phyloP scores from a whole-genome alignment of 352 stramenopile genomes.

The Phytopythium helicoides region DNA sequence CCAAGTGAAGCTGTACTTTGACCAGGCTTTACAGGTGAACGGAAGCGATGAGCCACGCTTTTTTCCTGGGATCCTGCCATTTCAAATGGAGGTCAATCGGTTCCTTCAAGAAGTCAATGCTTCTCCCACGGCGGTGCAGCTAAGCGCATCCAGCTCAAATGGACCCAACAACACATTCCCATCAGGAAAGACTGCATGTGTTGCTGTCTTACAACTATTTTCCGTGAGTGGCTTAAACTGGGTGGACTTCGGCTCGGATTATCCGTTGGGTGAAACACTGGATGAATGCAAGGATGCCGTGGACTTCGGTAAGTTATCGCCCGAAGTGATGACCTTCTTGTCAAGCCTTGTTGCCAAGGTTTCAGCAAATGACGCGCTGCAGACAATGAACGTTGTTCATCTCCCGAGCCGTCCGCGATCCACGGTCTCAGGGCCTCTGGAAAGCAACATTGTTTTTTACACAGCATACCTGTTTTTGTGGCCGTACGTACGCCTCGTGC shows the following conservation, averaged over 20 bases:
- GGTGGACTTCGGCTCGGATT: conserved; percentile 31
- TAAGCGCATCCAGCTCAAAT: no score
- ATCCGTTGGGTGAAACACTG: conserved; percentile 22
- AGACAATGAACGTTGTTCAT: conserved; percentile 32
- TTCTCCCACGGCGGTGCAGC: no score
- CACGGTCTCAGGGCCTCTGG: conserved; percentile 37
- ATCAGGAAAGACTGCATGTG: conserved; percentile 23
- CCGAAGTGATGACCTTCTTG: conserved; percentile 30
- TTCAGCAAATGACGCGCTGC: conserved; percentile 30
- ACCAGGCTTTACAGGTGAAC: conserved; percentile 23
- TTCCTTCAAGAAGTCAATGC: conserved; percentile 33
- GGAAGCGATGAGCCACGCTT: conserved; percentile 8
- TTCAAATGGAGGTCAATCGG: conserved; percentile 54
- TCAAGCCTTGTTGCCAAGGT: conserved; percentile 25
- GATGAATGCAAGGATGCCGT: conserved; percentile 25
- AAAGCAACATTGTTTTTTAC: conserved; percentile 71
- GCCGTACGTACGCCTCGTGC: conserved; percentile 82
- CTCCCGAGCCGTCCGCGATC: conserved; percentile 45
- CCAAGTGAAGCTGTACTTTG: conserved; percentile 44
- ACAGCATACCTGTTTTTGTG: conserved; percentile 84
- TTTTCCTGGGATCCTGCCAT: conserved; percentile 50
- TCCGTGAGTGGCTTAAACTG: conserved; percentile 30
- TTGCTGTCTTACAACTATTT: conserved; percentile 50
- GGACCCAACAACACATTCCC: conserved; percentile 7
- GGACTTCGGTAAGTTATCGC: conserved; percentile 18